phyloP scores from a whole-genome alignment of 2,329 filamentous ascomycete genomes.

The Teratosphaeria nubilosa region DNA sequence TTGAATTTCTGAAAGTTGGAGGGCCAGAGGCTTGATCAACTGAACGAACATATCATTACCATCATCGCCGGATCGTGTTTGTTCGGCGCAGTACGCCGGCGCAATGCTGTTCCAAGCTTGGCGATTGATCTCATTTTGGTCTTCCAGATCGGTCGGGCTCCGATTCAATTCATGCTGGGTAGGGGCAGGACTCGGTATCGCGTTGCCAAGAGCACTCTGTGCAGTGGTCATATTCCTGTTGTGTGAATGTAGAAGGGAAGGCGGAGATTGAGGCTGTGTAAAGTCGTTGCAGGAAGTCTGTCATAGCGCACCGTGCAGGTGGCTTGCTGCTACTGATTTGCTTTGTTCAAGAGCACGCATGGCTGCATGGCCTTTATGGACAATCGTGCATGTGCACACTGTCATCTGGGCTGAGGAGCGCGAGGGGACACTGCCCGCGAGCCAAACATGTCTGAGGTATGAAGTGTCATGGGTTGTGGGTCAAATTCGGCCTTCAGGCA shows the following conservation, averaged over 20 bases:
- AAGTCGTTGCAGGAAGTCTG: not conserved
- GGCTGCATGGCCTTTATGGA: not conserved
- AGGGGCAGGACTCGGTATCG: not conserved
- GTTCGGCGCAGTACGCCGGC: constrained; percentile 35
- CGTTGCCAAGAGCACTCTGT: not conserved
- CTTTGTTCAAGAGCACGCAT: not conserved
- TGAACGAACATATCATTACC: constrained; percentile 36
- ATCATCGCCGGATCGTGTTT: constrained; percentile 19
- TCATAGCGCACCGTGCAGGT: not conserved
- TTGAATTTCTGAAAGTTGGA: constrained; percentile 25
- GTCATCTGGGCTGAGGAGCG: not conserved
- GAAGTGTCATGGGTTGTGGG: not conserved
- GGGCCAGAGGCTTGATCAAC: constrained; percentile 34
- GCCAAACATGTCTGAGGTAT: not conserved
- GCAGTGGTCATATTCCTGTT: not conserved
- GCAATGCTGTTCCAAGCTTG: constrained; percentile 31
- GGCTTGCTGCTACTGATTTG: not conserved
- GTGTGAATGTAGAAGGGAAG: not conserved
- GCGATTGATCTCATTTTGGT: constrained; percentile 7
- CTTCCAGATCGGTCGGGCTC: not conserved
- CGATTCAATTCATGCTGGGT: constrained; percentile 1
- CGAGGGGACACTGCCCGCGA: not conserved
- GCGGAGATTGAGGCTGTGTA: not conserved
- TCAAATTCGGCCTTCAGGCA: not conserved
- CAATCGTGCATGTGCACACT: not conserved